Percentiles rank a stretch among this genome's conserved stretches.
Evolutionary conservation across 495 filamentous ascomycete species (phyloP).

Genomic region (Neurospora tetraspora): DNA sequence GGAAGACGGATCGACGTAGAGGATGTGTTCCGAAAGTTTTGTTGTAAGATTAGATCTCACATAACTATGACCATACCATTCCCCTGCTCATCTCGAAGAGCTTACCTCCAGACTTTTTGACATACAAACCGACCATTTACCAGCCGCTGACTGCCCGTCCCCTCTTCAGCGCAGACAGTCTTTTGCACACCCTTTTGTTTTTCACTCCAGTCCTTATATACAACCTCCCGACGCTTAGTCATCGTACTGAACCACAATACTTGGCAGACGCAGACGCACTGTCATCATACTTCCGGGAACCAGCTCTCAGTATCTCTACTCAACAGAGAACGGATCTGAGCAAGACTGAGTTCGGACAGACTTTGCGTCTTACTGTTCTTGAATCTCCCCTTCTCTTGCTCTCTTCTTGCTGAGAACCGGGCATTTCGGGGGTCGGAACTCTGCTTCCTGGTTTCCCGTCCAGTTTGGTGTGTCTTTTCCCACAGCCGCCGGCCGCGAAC

Average conservation of each 20-base stretch:
- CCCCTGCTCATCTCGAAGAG: background rate
- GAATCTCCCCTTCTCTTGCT: background rate
- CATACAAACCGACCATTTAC: background rate
- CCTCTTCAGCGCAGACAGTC: background rate
- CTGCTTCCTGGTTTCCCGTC: background rate
- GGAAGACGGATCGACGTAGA: background rate
- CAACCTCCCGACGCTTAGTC: background rate
- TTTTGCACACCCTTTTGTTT: background rate
- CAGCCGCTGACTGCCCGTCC: background rate
- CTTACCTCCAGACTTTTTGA: background rate
- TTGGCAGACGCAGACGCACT: too few species aligned
- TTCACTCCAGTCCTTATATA: background rate
- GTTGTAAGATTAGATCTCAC: background rate
- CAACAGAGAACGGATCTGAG: background rate
- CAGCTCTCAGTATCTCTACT: background rate
- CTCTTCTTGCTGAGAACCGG: background rate
- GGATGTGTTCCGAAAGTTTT: background rate
- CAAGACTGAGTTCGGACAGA: background rate
- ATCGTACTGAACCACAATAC: background rate
- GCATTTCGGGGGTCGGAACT: background rate
- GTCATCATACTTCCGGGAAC: background rate
- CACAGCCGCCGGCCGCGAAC: background rate
- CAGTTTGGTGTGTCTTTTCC: background rate
- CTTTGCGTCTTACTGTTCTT: background rate
- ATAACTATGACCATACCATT: background rate